Percentiles rank a stretch among this genome's conserved stretches.
Evolutionary conservation across 257 asterid species (phyloP).

Genomic region (Cordia subcordata): DNA sequence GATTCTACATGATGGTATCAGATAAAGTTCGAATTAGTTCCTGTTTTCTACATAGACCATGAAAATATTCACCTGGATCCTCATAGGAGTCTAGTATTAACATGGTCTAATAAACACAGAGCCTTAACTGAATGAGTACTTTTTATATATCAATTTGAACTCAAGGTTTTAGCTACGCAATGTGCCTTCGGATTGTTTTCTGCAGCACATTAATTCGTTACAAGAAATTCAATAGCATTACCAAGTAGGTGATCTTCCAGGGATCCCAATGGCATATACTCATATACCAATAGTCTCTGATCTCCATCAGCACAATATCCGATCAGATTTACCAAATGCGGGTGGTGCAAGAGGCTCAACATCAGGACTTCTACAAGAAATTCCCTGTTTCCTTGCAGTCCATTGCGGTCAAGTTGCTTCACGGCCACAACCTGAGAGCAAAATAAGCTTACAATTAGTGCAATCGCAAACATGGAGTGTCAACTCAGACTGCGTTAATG

Average conservation of each 20-base stretch:
- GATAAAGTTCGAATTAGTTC: too few species aligned
- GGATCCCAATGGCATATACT: slow-evolving; percentile 71
- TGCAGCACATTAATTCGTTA: too few species aligned
- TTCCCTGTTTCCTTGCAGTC: slow-evolving; percentile 88
- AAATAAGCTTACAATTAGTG: background rate
- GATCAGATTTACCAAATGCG: slow-evolving; percentile 64
- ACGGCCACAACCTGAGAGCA: slow-evolving; percentile 59
- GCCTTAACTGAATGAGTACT: too few species aligned
- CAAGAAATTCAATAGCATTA: too few species aligned
- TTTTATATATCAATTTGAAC: too few species aligned
- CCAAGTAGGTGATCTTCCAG: slow-evolving; percentile 83
- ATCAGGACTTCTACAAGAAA: slow-evolving; percentile 89
- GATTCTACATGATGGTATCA: too few species aligned
- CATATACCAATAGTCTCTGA: slow-evolving; percentile 78
- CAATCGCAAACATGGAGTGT: background rate
- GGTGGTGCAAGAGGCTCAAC: slow-evolving; percentile 79
- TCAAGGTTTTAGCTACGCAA: too few species aligned
- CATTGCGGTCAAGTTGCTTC: slow-evolving; percentile 88
- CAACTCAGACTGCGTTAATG: background rate
- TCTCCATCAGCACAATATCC: slow-evolving; percentile 94
- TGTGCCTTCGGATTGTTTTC: too few species aligned
- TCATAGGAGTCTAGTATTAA: too few species aligned
- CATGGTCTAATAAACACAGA: too few species aligned
- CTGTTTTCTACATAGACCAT: too few species aligned
- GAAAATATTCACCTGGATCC: too few species aligned